phyloP scores from a whole-genome alignment of 441 rosid species.

The Rhodomyrtus psidioides region DNA sequence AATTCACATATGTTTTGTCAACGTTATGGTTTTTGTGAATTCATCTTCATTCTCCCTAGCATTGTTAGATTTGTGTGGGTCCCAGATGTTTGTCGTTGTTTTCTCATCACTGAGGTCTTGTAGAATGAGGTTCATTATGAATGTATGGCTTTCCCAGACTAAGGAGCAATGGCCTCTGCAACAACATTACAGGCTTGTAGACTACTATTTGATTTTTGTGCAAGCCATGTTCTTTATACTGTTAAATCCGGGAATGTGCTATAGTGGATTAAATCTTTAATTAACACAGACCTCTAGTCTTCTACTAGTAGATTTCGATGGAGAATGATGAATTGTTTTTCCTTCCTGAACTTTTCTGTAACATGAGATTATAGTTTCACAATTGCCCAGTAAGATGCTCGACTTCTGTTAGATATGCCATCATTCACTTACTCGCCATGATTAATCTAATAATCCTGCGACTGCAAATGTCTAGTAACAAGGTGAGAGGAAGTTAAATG shows the following conservation, averaged over 20 bases:
- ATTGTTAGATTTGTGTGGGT: neutral
- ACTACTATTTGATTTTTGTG: neutral
- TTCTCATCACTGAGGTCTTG: neutral
- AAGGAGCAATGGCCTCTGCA: neutral
- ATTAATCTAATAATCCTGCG: neutral
- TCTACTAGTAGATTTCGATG: neutral
- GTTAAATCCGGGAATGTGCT: neutral
- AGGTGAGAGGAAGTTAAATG: neutral
- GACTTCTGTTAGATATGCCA: neutral
- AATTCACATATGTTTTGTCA: neutral
- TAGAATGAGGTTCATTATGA: neutral
- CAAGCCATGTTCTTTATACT: neutral
- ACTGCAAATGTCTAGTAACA: neutral
- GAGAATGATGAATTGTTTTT: neutral
- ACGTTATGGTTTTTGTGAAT: neutral
- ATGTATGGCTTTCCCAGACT: neutral
- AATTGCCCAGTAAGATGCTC: neutral
- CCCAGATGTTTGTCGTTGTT: neutral
- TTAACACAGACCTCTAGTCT: neutral
- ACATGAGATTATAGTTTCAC: neutral
- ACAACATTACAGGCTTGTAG: neutral
- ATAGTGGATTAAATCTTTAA: neutral
- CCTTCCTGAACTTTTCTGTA: neutral
- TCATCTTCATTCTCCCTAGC: neutral
- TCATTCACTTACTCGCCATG: neutral